Evolutionary conservation across 257 asterid species (phyloP), one percentile per base, ranked within the genome.

Genomic region (Euphrasia confusa): DNA sequence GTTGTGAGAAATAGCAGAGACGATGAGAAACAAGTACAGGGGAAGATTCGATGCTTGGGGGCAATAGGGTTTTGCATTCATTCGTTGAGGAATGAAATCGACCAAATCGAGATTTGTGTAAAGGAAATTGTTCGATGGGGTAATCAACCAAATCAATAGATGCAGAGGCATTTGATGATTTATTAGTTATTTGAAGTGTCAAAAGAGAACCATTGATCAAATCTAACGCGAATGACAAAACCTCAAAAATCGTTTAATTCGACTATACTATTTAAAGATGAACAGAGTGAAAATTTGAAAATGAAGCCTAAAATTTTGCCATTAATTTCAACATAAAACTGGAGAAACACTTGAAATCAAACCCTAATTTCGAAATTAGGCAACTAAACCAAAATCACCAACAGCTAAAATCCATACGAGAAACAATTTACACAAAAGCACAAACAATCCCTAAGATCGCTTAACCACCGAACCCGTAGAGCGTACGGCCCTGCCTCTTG

Each of bases 401-500:
- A 7, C 58, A 48, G 54, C 45, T 1, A 9, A 3, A n/a, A 50
- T 5, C 3, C 56, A 17, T 15, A 4, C 6, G 24, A 15, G 62
- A 55, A 0, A 0, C 21, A n/a, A 62, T 72, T 65, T 72, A 68
- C 77, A 76, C 24, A 48, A 45, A 64, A 18, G 1, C 58, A 4
- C 15, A 37, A 37, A 15, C 40, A 54, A 49, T 30, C 10, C 55
- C 69, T 13, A 66, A n/a, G 3, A 48, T 1, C 24, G 24, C 58
- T 50, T 53, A 79, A 60, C 81, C 84, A 12, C 84, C 84, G 28
- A 79, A 79, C 1, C 81, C 84, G 2, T 79, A 79, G 0, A 79
- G 68, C 0, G 84, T 79, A 3, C 81, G 81, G 1, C 84, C 84
- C 66, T 79, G 84, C 64, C 84, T 73, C 73, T 79, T 79, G 11